phyloP scores from a whole-genome alignment of 73 alveolate species.

The Symbiodinium natans region DNA sequence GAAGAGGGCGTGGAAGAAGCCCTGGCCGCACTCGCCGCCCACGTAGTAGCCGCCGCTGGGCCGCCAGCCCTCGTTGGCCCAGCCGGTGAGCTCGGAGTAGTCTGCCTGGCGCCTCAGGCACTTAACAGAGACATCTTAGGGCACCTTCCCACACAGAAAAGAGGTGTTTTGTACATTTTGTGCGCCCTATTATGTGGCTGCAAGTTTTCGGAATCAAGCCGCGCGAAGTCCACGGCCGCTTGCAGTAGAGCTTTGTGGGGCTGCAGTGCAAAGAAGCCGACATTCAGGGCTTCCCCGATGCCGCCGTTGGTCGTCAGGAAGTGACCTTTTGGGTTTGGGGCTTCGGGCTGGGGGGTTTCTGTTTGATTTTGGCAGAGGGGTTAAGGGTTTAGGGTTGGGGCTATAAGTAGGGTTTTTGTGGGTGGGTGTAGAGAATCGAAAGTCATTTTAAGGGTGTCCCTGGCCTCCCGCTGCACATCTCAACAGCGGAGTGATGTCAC shows the following conservation, averaged over 20 bases:
- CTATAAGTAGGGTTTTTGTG: too few relatives aligned
- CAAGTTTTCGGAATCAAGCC: not conserved
- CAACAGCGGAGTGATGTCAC: slow-evolving; percentile 60
- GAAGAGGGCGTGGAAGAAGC: slow-evolving; percentile 50
- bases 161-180: too few relatives aligned
- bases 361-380: too few relatives aligned
- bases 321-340: slow-evolving; percentile 22
- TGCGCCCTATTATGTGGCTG: not conserved
- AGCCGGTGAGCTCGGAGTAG: slow-evolving; percentile 52
- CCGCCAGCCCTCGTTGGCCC: slow-evolving; percentile 79
- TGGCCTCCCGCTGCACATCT: slow-evolving; percentile 55
- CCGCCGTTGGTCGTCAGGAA: slow-evolving; percentile 76
- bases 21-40: slow-evolving; percentile 82
- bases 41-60: slow-evolving; percentile 64
- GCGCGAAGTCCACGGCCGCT: not conserved
- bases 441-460: too few relatives aligned
- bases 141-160: not conserved
- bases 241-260: slow-evolving; percentile 1
- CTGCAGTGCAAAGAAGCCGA: slow-evolving; percentile 61
- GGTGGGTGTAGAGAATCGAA: too few relatives aligned
- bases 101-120: slow-evolving; percentile 18
- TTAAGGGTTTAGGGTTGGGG: too few relatives aligned
- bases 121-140: not conserved
- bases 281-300: slow-evolving; percentile 66
- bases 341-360: too few relatives aligned